These are phyloP conservation scores for Pyrenophora graminea DNA, from an alignment of 2,329 filamentous ascomycete species.

Conservation along the genomic window DNA sequence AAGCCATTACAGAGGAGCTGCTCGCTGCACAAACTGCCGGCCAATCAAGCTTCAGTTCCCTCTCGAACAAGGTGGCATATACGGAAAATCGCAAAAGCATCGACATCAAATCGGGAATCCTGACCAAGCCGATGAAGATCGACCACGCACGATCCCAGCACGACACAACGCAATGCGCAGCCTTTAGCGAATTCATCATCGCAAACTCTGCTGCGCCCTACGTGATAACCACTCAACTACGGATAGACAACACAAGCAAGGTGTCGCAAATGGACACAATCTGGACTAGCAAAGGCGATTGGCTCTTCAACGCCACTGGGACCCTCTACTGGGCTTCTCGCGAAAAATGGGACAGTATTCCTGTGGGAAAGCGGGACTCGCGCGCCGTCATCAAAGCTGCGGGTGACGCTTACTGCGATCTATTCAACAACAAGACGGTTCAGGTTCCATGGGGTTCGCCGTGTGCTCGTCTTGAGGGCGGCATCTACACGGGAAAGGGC, in stretches of 20 bases:
- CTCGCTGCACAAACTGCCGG: slow-evolving; percentile 29
- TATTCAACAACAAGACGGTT: slow-evolving; percentile 33
- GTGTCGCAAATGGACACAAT: slow-evolving; percentile 32
- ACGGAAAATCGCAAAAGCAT: slow-evolving; percentile 33
- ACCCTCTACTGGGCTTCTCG: slow-evolving; percentile 32
- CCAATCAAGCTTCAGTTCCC: slow-evolving; percentile 21
- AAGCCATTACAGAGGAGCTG: slow-evolving; percentile 25
- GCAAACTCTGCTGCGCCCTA: slow-evolving; percentile 31
- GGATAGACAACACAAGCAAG: slow-evolving; percentile 29
- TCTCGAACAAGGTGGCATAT: slow-evolving; percentile 25
- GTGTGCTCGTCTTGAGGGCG: slow-evolving; percentile 37
- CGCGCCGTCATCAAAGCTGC: slow-evolving; percentile 33
- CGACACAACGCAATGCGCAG: slow-evolving; percentile 33
- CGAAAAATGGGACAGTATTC: slow-evolving; percentile 33
- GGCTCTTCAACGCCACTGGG: slow-evolving; percentile 39
- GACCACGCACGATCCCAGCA: slow-evolving; percentile 32
- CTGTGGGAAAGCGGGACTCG: slow-evolving; percentile 19
- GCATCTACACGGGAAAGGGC: slow-evolving; percentile 35
- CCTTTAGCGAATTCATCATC: slow-evolving; percentile 37
- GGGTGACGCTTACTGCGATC: slow-evolving; percentile 35
- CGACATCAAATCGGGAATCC: slow-evolving; percentile 24
- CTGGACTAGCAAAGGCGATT: slow-evolving; percentile 35
- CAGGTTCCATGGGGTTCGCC: slow-evolving; percentile 35
- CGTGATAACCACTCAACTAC: slow-evolving; percentile 35
- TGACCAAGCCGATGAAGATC: slow-evolving; percentile 30